Conservation (phyloP, 1,284 basidiomycete species). For the Apiotrichum montevideense region DNA sequence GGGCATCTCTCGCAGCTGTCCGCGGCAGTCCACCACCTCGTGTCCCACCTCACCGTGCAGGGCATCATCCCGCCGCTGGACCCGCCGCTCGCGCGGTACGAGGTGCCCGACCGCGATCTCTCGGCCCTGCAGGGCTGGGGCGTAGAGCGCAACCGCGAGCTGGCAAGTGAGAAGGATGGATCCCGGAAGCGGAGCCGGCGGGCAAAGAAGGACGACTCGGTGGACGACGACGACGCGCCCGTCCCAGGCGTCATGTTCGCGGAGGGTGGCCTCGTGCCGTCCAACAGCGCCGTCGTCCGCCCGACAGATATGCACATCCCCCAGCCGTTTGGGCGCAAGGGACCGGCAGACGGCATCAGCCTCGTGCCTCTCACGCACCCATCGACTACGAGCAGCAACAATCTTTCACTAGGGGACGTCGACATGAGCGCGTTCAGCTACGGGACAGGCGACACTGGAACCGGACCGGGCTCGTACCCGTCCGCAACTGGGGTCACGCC, state of each 20-base stretch:
- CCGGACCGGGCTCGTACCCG: background rate
- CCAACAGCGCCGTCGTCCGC: conserved; percentile 1
- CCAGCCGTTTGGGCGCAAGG: background rate
- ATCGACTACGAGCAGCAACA: background rate
- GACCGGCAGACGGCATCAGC: background rate
- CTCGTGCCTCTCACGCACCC: background rate
- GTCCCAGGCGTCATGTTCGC: background rate
- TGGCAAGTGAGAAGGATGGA: background rate
- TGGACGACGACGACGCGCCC: conserved; percentile 8
- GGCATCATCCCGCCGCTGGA: conserved; percentile 27
- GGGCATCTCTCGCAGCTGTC: conserved; percentile 30
- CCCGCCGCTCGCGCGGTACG: conserved; percentile 19
- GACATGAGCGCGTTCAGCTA: conserved; percentile 1
- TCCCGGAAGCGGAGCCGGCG: conserved; percentile 7
- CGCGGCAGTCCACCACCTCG: conserved; percentile 31
- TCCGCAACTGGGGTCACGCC: background rate
- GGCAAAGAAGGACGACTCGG: conserved; percentile 12
- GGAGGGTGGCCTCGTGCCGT: conserved; percentile 2
- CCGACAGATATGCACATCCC: conserved; percentile 12
- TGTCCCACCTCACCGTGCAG: conserved; percentile 26
- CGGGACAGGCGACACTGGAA: background rate
- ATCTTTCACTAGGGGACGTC: background rate
- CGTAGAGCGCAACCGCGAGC: conserved; percentile 22
- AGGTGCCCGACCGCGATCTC: conserved; percentile 31
- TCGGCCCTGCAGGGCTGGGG: conserved; percentile 24